Base-by-base conservation (phyloP, 768 basidiomycete species). In the Auriscalpium vulgare region DNA sequence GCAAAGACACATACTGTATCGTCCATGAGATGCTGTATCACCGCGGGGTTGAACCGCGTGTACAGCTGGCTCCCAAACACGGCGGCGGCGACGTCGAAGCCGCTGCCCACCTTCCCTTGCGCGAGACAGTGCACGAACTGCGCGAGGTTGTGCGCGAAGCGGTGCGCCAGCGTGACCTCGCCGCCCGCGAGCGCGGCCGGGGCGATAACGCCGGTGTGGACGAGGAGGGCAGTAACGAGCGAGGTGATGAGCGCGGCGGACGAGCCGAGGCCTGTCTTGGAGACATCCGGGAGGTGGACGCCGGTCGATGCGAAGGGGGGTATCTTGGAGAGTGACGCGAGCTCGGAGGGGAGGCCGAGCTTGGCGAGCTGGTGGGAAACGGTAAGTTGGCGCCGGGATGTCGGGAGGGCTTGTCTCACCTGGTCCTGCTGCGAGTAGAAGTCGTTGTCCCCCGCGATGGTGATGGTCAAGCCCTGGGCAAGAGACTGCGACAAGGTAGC, bases 181-280 rank as follows among this genome's bases (percentile, higher is more conserved):
- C 45, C 71, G 14, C 66, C 62, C 19, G 56, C 29, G 52, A 89
- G 76, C 5, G 81, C 75, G 45, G 75, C 68, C 35, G 67, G 55
- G 16, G 82, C 70, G 60, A 95, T 80, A 55, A 85, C 76, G 37
- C 73, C 70, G 58, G 92, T 77, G 63, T 91, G 91, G 29, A 92
- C 72, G 29, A 97, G 80, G 37, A 99, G 79, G 2, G 84, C 86
- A 46, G 91, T 85, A 51, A 93, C 88, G 57, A 98, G 82, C 46
- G 95, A 95, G 2, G 97, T 97, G 68, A 97, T 97, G 60, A 99
- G 80, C 0, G 97, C 93, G 6, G 97, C 97, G 3, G 94, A 97
- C 7, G 95, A 97, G 43, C 97, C 97, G 49, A 98, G 82, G 9
- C 97, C 97, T 0, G 97, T 98, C 74, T 99, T 99, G 79, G 97